Evolutionary conservation across 805 yeast species (phyloP), one percentile per base, ranked within the genome.

Genomic region (Cyberlindnera maritima): DNA sequence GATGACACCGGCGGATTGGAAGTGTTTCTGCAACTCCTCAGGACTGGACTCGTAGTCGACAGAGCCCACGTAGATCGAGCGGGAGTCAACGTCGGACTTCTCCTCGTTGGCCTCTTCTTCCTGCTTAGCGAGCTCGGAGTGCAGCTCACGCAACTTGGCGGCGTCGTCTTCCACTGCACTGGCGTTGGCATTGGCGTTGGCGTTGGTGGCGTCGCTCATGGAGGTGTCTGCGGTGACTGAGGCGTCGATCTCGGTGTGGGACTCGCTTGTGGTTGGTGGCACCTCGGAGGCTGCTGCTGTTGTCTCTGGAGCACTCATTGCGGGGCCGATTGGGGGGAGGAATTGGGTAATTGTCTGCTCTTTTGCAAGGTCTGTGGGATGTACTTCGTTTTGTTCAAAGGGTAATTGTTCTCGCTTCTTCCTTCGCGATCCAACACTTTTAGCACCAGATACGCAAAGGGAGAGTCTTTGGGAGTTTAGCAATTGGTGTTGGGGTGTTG

Each of bases 21-120:
- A 89, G 57, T 81, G 86, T 50, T 81, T 75, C 57, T 87, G 92
- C 33, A 89, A 71, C 56, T 88, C 96, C 55, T 83, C 83, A 21
- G 95, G 91, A 8, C 88, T 80, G 15, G 91, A 67, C 11, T 77
- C 83, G 62, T 84, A 88, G 60, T 88, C 96, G 21, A 89, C 94
- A 57, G 85, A 87, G 3, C 96, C 95, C 20, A 88, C 90, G 65
- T 81, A 89, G 19, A 89, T 74, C 4, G 90, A 82, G 52, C 90
- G 76, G 4, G 85, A 72, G 62, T 88, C 96, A n/a, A 82, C 75
- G 46, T 83, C 90, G 54, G 77, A 78, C 58, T 76, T 79, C 55
- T 74, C 74, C 60, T 67, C 83, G 50, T 57, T 62, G 52, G 63
- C 65, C 45, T 58, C 72, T 21, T 65, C 68, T 38, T 69, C 67